Evolutionary conservation across 2,329 filamentous ascomycete species (phyloP).

Genomic region (Pseudocercospora fuligena): DNA sequence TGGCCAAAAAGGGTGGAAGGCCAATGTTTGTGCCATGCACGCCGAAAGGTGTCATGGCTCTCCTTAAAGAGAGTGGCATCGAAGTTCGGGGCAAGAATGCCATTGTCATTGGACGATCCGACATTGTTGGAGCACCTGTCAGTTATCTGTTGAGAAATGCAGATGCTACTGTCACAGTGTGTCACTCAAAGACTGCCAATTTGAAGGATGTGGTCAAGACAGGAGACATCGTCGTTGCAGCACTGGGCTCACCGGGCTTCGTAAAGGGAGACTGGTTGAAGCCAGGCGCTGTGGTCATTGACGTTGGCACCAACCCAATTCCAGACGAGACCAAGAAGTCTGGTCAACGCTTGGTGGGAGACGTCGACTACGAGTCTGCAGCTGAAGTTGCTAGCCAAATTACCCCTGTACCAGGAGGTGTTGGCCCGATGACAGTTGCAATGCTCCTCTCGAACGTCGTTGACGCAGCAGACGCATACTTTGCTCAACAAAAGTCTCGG

Average conservation of each 20-base stretch:
- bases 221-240: constrained; percentile 89
- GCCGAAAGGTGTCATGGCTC: constrained; percentile 93
- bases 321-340: constrained; percentile 89
- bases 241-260: constrained; percentile 84
- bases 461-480: constrained; percentile 78
- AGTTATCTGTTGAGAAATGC: constrained; percentile 95
- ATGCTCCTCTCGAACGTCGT: constrained; percentile 98
- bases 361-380: constrained; percentile 90
- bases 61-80: constrained; percentile 82
- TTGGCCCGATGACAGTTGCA: constrained; percentile 97
- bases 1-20: constrained; percentile 90
- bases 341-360: constrained; percentile 87
- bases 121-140: constrained; percentile 96
- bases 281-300: constrained; percentile 91
- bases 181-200: constrained; percentile 84
- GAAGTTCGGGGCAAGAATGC: constrained; percentile 88
- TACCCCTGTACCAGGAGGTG: constrained; percentile 93
- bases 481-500: constrained; percentile 80
- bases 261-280: constrained; percentile 97
- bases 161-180: constrained; percentile 94
- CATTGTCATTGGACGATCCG: constrained; percentile 90
- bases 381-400: constrained; percentile 86
- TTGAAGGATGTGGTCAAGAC: constrained; percentile 75
- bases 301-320: constrained; percentile 97
- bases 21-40: constrained; percentile 94